phyloP scores from a whole-genome alignment of 129 eudicot genomes.

The Rutidosis leptorrhynchoides region DNA sequence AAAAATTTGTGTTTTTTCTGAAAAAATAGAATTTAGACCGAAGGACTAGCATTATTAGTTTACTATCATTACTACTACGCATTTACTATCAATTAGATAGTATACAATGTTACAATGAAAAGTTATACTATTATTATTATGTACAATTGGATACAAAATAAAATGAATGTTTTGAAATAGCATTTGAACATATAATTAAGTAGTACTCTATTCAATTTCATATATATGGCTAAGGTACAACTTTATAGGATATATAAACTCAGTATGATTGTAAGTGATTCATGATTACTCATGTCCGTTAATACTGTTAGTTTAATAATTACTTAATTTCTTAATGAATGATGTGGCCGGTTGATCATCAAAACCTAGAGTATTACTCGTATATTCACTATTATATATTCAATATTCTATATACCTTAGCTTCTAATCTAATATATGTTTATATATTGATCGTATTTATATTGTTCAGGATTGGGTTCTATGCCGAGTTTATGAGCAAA shows the following conservation, averaged over 20 bases:
- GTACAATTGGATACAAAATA: background rate
- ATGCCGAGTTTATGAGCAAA: conserved; percentile 67
- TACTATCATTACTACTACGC: no score
- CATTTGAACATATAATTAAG: background rate
- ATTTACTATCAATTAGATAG: background rate
- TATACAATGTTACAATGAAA: background rate
- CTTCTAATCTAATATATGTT: background rate
- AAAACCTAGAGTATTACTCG: no score
- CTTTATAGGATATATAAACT: background rate
- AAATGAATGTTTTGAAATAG: background rate
- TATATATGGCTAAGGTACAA: no score
- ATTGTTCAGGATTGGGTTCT: conserved; percentile 84
- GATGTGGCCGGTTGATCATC: background rate
- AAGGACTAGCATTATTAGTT: no score
- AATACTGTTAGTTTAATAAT: background rate
- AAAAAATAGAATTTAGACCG: no score
- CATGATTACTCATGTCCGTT: background rate
- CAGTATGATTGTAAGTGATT: background rate
- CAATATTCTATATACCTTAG: background rate
- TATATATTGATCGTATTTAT: background rate
- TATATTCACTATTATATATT: no score
- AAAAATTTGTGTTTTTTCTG: no score
- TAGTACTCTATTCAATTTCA: background rate
- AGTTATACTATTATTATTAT: background rate
- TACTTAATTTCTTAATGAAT: background rate